Evolutionary conservation across 2,329 filamentous ascomycete genomes (phyloP).

Genomic region (Neopestalotiopsis rosae): DNA sequence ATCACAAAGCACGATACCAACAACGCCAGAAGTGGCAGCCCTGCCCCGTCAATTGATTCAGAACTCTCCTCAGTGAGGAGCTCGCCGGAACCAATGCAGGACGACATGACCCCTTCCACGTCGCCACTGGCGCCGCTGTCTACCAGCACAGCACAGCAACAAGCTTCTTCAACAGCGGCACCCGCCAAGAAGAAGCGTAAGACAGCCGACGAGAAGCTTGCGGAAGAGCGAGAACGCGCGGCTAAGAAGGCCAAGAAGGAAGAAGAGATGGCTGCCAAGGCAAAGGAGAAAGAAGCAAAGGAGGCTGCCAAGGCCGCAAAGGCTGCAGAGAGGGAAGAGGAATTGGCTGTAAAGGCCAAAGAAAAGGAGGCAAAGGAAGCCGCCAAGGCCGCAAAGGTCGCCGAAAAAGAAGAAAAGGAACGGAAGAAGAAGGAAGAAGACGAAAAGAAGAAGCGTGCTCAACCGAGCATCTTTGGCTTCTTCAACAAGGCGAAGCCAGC

Average conservation of each 20-base stretch:
- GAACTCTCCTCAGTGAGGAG: constrained; percentile 46
- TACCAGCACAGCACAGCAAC: constrained; percentile 13
- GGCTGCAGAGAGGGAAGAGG: constrained; percentile 56
- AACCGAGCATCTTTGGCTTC: constrained; percentile 22
- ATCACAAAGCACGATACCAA: constrained; percentile 15
- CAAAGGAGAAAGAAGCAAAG: constrained; percentile 21
- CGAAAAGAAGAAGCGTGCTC: constrained; percentile 37
- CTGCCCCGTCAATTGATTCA: constrained; percentile 46
- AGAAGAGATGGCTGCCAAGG: constrained; percentile 42
- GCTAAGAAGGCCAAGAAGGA: constrained; percentile 51
- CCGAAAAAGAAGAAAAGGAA: constrained; percentile 60
- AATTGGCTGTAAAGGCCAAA: constrained; percentile 35
- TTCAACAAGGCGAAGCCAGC: constrained; percentile 35
- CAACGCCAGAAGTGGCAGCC: constrained; percentile 31
- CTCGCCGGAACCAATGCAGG: constrained; percentile 42
- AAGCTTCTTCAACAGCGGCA: constrained; percentile 12
- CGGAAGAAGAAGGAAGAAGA: constrained; percentile 46
- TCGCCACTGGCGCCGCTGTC: constrained; percentile 23
- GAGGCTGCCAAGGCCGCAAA: constrained; percentile 28
- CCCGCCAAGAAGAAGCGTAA: constrained; percentile 43
- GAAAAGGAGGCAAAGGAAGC: constrained; percentile 22
- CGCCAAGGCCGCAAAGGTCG: constrained; percentile 32
- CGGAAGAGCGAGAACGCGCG: constrained; percentile 43
- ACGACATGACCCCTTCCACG: constrained; percentile 26
- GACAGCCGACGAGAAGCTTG: constrained; percentile 50